Evolutionary conservation across 2,329 filamentous ascomycete species (phyloP), one percentile per base, ranked within the genome.

Genomic region (Pyricularia sp.): DNA sequence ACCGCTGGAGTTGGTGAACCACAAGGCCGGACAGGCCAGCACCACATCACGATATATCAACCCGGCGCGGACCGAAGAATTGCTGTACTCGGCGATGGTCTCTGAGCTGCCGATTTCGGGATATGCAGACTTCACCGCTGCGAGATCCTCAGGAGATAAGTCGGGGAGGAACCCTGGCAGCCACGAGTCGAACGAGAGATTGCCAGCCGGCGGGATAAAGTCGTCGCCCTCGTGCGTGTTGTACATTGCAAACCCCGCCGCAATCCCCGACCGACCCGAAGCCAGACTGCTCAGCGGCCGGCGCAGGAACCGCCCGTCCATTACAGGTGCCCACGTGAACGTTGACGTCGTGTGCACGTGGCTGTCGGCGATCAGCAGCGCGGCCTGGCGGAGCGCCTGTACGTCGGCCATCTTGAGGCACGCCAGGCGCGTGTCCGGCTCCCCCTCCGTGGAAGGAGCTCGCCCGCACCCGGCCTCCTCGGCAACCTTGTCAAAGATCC

Each of bases 201-300:
- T 67, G 1, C 82, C 85, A 1, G 80, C 80, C 0, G 81, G 74
- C 0, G 86, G 85, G 26, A 88, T 78, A 72, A 90, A 90, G 71
- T 86, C 87, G 74, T 89, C 83, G 26, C 88, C 87, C 75, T 90
- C 87, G 73, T 88, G 84, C 0, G 83, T 81, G 74, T 90, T 90
- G 75, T 88, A 89, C 79, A 84, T 85, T n/a, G 81, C 80, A 71
- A 84, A 84, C 10, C 77, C 74, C 1, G 84, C 79, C 2, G 81
- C 80, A 68, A 85, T 82, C 10, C 86, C 75, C 4, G 73, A 75
- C 0, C 82, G 77, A 0, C 81, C 82, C 2, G 26, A 30, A 58
- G 71, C 2, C 81, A 63, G n/a, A 55, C 66, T 68, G 23, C 66
- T 84, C 2, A 90, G 77, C 23, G 78, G 78, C 69, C 79, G 75